Conservation (phyloP, 2,329 filamentous ascomycete species). For the Cercospora nicotianae region DNA sequence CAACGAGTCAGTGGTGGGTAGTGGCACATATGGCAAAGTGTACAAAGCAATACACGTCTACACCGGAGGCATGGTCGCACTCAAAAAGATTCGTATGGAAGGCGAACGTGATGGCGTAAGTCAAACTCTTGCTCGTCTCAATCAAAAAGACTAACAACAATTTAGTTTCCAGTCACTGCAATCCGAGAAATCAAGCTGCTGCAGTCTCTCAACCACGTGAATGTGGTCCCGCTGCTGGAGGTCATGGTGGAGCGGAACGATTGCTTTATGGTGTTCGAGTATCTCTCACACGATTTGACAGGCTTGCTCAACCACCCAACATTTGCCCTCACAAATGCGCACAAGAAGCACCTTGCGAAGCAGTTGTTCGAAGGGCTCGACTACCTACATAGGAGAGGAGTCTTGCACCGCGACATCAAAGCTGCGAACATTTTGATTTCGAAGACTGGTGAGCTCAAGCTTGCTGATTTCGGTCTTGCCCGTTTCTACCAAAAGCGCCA, state of each 20-base stretch:
- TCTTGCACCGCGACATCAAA: constrained; percentile 96
- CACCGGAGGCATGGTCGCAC: constrained; percentile 75
- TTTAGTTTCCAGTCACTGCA: constrained; percentile 79
- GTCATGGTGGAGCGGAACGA: constrained; percentile 99
- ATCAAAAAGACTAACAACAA: constrained; percentile 31
- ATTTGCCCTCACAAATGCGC: constrained; percentile 77
- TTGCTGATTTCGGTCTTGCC: constrained; percentile 93
- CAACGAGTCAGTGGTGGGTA: constrained; percentile 95
- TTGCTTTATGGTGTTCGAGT: constrained; percentile 99
- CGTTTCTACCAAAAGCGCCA: constrained; percentile 93
- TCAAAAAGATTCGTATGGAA: constrained; percentile 93
- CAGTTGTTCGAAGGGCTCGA: constrained; percentile 93
- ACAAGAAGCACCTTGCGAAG: constrained; percentile 89
- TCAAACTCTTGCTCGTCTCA: constrained; percentile 14
- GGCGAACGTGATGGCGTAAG: constrained; percentile 76
- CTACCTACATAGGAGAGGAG: constrained; percentile 89
- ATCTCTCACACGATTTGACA: constrained; percentile 92
- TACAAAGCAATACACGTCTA: constrained; percentile 95
- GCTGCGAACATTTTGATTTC: constrained; percentile 96
- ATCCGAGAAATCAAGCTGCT: constrained; percentile 88
- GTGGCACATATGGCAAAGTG: constrained; percentile 92
- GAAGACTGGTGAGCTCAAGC: constrained; percentile 81
- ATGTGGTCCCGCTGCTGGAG: constrained; percentile 80
- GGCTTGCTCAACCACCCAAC: constrained; percentile 92
- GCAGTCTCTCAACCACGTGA: constrained; percentile 79